phyloP scores from a whole-genome alignment of 1,139 yeast genomes.

The Casaregolazyma lundiana region DNA sequence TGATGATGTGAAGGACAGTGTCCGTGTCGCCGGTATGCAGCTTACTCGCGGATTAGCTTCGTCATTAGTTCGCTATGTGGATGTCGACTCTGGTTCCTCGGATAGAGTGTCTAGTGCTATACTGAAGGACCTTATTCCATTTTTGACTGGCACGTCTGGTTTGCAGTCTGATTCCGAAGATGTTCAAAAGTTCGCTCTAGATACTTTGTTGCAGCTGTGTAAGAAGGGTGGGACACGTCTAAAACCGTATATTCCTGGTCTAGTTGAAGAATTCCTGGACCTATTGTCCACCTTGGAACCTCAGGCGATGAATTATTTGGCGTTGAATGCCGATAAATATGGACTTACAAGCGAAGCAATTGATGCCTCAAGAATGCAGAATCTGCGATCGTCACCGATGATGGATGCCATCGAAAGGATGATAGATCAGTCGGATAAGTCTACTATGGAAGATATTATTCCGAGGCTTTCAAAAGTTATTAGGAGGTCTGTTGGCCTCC shows the following conservation, averaged over 20 bases:
- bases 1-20: conserved; percentile 95
- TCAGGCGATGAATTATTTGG: conserved; percentile 77
- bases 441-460: conserved; percentile 50
- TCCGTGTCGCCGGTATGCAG: conserved; percentile 70
- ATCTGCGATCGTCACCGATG: conserved; percentile 77
- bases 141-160: conserved; percentile 74
- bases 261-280: conserved; percentile 63
- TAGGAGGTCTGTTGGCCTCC: conserved; percentile 76
- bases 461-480: conserved; percentile 45
- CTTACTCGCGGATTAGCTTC: conserved; percentile 66
- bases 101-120: conserved; percentile 46
- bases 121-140: conserved; percentile 66
- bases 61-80: conserved; percentile 56
- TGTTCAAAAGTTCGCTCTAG: conserved; percentile 68
- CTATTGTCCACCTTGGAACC: conserved; percentile 89
- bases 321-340: conserved; percentile 84
- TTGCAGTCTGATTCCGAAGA: conserved; percentile 83
- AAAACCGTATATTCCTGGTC: conserved; percentile 61
- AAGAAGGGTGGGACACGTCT: conserved; percentile 58
- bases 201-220: conserved; percentile 66
- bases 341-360: conserved; percentile 66
- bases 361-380: conserved; percentile 71
- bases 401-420: conserved; percentile 81
- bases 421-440: conserved; percentile 41
- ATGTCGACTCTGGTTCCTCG: conserved; percentile 37